A percentile compares a stretch with the other conserved stretches of the same genome.
Evolutionary conservation across 495 filamentous ascomycete species (phyloP).

Genomic region (Thermochaetoides thermophila): DNA sequence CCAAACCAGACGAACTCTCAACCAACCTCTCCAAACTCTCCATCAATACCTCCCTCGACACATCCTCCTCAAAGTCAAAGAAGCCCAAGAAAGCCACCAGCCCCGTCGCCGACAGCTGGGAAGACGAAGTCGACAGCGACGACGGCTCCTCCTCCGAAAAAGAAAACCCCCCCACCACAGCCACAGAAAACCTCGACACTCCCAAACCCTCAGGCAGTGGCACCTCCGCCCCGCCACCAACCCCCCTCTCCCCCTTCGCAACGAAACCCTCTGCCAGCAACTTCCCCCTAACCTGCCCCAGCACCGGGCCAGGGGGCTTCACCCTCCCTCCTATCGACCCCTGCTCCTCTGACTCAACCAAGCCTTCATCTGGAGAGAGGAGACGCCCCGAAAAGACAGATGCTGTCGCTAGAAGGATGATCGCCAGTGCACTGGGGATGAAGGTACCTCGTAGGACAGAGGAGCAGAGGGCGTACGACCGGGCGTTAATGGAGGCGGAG

Average conservation of each 20-base stretch:
- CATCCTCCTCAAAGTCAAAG: constrained; percentile 5
- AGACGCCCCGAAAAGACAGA: constrained; percentile 79
- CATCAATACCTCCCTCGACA: constrained; percentile 12
- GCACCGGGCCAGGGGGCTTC: constrained; percentile 6
- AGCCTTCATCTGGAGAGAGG: too few species aligned
- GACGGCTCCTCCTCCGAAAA: constrained; percentile 28
- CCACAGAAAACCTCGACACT: not conserved
- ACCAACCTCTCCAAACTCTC: constrained; percentile 25
- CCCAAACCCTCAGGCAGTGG: constrained; percentile 10
- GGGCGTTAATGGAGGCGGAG: constrained; percentile 72
- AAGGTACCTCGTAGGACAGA: constrained; percentile 67
- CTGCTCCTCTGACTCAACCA: too few species aligned
- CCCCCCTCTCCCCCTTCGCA: constrained; percentile 42
- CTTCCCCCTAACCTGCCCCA: constrained; percentile 16
- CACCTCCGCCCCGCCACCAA: constrained; percentile 40
- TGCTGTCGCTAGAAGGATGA: constrained; percentile 77
- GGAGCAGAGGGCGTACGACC: constrained; percentile 79
- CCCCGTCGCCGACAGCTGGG: constrained; percentile 67
- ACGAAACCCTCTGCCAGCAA: constrained; percentile 3
- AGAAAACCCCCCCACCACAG: constrained; percentile 2
- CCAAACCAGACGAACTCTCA: constrained; percentile 11
- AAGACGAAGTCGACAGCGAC: constrained; percentile 49
- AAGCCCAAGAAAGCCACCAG: constrained; percentile 30
- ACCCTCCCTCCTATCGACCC: constrained; percentile 5
- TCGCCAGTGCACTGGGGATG: constrained; percentile 76